Conservation (phyloP, 2,329 filamentous ascomycete species). For the Colletotrichum noveboracense region DNA sequence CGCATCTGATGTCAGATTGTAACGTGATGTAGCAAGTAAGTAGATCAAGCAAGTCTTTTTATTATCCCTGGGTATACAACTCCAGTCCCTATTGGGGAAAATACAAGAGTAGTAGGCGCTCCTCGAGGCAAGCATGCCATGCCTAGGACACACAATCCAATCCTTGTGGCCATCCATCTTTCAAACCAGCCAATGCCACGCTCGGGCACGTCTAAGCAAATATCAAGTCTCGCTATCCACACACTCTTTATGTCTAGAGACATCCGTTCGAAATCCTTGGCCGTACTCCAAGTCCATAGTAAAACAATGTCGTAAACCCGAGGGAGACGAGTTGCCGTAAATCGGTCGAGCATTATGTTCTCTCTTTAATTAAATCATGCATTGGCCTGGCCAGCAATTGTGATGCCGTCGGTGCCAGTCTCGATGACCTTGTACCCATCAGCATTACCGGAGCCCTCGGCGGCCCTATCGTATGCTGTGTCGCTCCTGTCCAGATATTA, state of each 20-base stretch:
- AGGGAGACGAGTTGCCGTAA: not conserved
- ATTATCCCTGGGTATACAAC: conserved; percentile 7
- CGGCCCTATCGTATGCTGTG: conserved; percentile 71
- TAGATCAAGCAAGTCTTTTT: not conserved
- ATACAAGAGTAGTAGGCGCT: not conserved
- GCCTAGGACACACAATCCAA: not conserved
- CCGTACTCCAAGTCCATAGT: not conserved
- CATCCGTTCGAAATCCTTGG: not conserved
- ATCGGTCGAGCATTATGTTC: not conserved
- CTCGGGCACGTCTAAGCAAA: not conserved
- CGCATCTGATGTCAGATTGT: not conserved
- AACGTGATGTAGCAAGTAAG: not conserved
- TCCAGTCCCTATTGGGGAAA: not conserved
- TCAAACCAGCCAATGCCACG: not conserved
- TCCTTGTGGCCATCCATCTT: not conserved
- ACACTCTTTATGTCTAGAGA: not conserved
- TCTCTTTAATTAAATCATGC: not conserved
- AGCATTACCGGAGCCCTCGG: conserved; percentile 77
- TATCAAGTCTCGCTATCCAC: not conserved
- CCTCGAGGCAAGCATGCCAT: not conserved
- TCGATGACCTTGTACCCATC: conserved; percentile 80
- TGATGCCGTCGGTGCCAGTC: conserved; percentile 65
- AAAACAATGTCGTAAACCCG: rapidly evolving
- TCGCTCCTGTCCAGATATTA: conserved; percentile 49
- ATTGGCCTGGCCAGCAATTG: not conserved